A percentile compares a stretch with the other conserved stretches of the same genome.
These are phyloP conservation scores for Parastagonospora avenae DNA, from an alignment of 2,329 filamentous ascomycete genomes.

Conservation along the genomic window DNA sequence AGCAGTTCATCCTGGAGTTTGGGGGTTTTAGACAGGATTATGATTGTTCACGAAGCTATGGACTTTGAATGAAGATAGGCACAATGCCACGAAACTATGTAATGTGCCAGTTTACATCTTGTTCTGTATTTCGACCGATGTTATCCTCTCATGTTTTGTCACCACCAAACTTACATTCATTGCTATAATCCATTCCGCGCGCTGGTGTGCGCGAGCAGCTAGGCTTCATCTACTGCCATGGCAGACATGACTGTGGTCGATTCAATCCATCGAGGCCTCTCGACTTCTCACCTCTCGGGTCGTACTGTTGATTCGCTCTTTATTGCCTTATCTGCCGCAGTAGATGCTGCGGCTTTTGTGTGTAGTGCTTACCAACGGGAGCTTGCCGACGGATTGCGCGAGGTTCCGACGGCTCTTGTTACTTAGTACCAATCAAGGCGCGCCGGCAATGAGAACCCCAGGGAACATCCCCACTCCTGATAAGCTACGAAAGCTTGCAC, in stretches of 20 bases:
- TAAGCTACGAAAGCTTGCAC: constrained; percentile 24
- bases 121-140: background rate
- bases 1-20: constrained; percentile 17
- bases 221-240: background rate
- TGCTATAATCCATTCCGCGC: too few species aligned
- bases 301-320: too few species aligned
- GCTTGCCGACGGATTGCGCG: too few species aligned
- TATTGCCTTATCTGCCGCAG: too few species aligned
- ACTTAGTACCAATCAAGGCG: too few species aligned
- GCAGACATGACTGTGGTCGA: background rate
- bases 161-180: background rate
- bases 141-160: background rate
- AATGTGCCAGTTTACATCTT: too few species aligned
- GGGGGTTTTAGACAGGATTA: constrained; percentile 27
- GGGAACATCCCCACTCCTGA: constrained; percentile 2
- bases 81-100: constrained; percentile 7
- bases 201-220: background rate
- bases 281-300: too few species aligned
- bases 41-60: constrained; percentile 33
- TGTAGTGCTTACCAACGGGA: too few species aligned
- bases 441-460: too few species aligned
- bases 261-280: too few species aligned
- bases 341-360: too few species aligned
- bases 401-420: too few species aligned
- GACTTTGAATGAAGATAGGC: constrained; percentile 17